Evolutionary conservation across 169 alveolate species (phyloP), one percentile per base, ranked within the genome.

Genomic region (Cryptosporidium xiaoi): DNA sequence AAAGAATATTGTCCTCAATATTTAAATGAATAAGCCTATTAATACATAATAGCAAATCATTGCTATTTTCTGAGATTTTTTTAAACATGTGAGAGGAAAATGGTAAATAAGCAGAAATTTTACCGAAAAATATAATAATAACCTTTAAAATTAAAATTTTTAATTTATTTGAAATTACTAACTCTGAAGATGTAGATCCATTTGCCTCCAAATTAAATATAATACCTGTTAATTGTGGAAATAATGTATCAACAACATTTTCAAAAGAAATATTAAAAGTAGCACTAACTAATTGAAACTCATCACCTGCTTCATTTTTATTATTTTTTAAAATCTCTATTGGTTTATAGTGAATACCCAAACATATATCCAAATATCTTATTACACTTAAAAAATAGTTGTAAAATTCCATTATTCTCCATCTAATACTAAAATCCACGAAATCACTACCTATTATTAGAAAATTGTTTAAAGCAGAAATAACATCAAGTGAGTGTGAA

Each of bases 321-420:
- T 66, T 27, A 24, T 20, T 10, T 29, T 18, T 13, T 3, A 24
- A 27, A 16, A 1, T 20, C 18, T 66, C 27, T 51, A 69, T 69
- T n/a, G 83, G 83, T 53, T 33, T 51, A 31, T 29, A 53, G 7
- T 69, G 83, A 56, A 69, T 31, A n/a, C 58, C 34, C 27, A 69
- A 34, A n/a, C 27, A 56, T 13, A 40, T 48, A 5, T 69, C 83
- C 40, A 69, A 18, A 33, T 29, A 69, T 20, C 83, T 69, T 36
- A 69, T 29, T 29, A 69, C 34, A 53, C 33, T 69, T 15, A 66
- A 27, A 4, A 69, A 56, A 33, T 56, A 69, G 27, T 69, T 50
- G 13, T 24, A 69, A 64, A 33, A 69, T 7, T 69, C 83, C 16
- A 10, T n/a, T 1, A 0, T 18, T 55, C 67, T 69, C 83, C 83